These are phyloP conservation scores for Ploettnerulaceae sp. DNA, from an alignment of 2,329 filamentous ascomycete genomes.

Conservation along the genomic window DNA sequence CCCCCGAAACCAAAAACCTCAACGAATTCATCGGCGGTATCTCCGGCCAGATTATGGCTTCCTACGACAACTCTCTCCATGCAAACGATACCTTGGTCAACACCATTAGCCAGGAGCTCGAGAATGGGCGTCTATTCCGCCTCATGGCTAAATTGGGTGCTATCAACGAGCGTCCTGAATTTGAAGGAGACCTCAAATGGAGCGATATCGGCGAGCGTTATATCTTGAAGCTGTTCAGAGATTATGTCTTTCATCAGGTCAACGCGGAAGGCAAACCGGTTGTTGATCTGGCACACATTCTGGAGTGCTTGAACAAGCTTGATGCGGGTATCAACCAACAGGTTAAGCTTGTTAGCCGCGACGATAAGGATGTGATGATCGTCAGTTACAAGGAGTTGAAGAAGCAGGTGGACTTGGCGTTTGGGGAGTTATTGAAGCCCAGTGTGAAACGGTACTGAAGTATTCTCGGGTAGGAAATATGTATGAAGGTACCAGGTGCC, in stretches of 20 bases:
- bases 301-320: slow-evolving; percentile 83
- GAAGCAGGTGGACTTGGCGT: slow-evolving; percentile 54
- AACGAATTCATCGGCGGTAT: slow-evolving; percentile 77
- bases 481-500: neutral
- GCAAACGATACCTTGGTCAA: slow-evolving; percentile 68
- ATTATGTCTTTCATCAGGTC: slow-evolving; percentile 96
- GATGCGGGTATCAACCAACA: slow-evolving; percentile 86
- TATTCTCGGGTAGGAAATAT: neutral
- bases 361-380: slow-evolving; percentile 84
- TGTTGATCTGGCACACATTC: slow-evolving; percentile 80
- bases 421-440: slow-evolving; percentile 46
- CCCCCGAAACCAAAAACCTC: slow-evolving; percentile 61
- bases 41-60: slow-evolving; percentile 67
- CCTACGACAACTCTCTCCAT: slow-evolving; percentile 76
- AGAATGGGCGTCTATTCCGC: slow-evolving; percentile 82
- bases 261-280: slow-evolving; percentile 79
- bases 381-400: slow-evolving; percentile 88
- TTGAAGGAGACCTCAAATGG: slow-evolving; percentile 73
- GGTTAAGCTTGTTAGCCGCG: slow-evolving; percentile 78
- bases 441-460: slow-evolving; percentile 15
- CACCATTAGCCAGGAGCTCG: slow-evolving; percentile 73
- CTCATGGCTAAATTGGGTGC: slow-evolving; percentile 77
- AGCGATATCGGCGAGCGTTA: slow-evolving; percentile 91
- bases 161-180: slow-evolving; percentile 86
- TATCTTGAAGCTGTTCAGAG: slow-evolving; percentile 88